Conservation (phyloP, 495 filamentous ascomycete genomes). For the Penicillium nucicola region DNA sequence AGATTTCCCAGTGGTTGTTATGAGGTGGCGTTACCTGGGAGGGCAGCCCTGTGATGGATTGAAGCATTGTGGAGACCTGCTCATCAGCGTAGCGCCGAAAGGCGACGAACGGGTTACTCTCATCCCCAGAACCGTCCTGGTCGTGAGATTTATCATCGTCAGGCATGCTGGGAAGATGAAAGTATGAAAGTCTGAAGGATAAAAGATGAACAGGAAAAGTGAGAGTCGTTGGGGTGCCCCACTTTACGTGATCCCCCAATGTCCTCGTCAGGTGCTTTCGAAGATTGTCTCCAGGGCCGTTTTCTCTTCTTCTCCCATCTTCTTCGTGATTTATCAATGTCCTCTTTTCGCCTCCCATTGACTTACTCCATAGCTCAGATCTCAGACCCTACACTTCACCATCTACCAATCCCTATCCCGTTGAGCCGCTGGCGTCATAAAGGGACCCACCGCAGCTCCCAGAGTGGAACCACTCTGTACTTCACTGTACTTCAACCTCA, state of each 20-base stretch:
- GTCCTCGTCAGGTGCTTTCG: neutral
- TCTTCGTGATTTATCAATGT: too few relatives aligned
- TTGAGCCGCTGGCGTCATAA: conserved; percentile 6
- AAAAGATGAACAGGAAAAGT: neutral
- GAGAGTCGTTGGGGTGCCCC: conserved; percentile 8
- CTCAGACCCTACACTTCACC: neutral
- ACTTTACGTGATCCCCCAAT: conserved; percentile 17
- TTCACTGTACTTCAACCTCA: neutral
- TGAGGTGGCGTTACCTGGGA: conserved; percentile 29
- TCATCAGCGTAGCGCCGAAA: conserved; percentile 60
- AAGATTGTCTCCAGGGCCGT: neutral
- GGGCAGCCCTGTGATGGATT: conserved; percentile 49
- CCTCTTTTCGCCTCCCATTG: neutral
- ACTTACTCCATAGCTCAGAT: neutral
- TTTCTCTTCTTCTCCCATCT: neutral
- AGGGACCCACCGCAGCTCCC: conserved; percentile 5
- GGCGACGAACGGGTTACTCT: conserved; percentile 55
- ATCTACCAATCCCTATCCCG: neutral
- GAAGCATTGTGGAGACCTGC: conserved; percentile 53
- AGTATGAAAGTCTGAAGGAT: neutral
- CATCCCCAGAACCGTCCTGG: conserved; percentile 25
- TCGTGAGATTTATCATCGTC: conserved; percentile 25
- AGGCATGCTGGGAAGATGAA: conserved; percentile 24
- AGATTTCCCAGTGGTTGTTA: conserved; percentile 34
- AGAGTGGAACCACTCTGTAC: neutral